A percentile compares a stretch with the other conserved stretches of the same genome.
Evolutionary conservation across 352 stramenopile genomes (phyloP).

Genomic region (Phytophthora nicotianae): DNA sequence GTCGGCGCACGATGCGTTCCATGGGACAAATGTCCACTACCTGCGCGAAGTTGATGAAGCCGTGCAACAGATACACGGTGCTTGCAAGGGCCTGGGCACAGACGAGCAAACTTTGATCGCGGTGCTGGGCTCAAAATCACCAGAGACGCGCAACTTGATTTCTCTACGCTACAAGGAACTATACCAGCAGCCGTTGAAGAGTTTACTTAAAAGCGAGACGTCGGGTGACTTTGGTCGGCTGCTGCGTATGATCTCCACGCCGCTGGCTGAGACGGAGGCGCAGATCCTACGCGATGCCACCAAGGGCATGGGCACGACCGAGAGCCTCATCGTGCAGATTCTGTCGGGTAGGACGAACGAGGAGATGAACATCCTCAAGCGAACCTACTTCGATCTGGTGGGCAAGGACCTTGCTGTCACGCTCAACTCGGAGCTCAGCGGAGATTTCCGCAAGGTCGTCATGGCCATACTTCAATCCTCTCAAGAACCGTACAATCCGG

Average conservation of each 20-base stretch:
- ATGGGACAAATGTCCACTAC: slow-evolving; percentile 47
- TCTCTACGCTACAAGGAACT: slow-evolving; percentile 73
- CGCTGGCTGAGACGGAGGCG: slow-evolving; percentile 73
- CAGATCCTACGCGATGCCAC: slow-evolving; percentile 70
- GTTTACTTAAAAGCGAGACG: slow-evolving; percentile 70
- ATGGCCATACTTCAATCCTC: slow-evolving; percentile 70
- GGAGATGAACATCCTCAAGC: slow-evolving; percentile 84
- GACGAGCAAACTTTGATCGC: slow-evolving; percentile 77
- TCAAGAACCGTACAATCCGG: slow-evolving; percentile 57
- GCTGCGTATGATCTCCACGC: slow-evolving; percentile 75
- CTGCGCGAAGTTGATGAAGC: slow-evolving; percentile 61
- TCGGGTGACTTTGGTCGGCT: slow-evolving; percentile 76
- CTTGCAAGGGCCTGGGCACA: slow-evolving; percentile 72
- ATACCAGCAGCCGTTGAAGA: slow-evolving; percentile 59
- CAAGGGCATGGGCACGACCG: slow-evolving; percentile 75
- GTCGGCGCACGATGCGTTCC: slow-evolving; percentile 62
- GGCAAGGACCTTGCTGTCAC: slow-evolving; percentile 72
- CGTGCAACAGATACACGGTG: slow-evolving; percentile 70
- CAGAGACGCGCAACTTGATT: slow-evolving; percentile 72
- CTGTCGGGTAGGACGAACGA: slow-evolving; percentile 73
- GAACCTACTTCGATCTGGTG: slow-evolving; percentile 73
- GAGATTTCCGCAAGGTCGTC: slow-evolving; percentile 77
- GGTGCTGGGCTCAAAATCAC: slow-evolving; percentile 72
- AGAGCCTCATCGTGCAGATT: slow-evolving; percentile 74
- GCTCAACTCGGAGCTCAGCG: slow-evolving; percentile 70